phyloP scores from a whole-genome alignment of 2,329 filamentous ascomycete genomes.

The Fusarium domesticum region DNA sequence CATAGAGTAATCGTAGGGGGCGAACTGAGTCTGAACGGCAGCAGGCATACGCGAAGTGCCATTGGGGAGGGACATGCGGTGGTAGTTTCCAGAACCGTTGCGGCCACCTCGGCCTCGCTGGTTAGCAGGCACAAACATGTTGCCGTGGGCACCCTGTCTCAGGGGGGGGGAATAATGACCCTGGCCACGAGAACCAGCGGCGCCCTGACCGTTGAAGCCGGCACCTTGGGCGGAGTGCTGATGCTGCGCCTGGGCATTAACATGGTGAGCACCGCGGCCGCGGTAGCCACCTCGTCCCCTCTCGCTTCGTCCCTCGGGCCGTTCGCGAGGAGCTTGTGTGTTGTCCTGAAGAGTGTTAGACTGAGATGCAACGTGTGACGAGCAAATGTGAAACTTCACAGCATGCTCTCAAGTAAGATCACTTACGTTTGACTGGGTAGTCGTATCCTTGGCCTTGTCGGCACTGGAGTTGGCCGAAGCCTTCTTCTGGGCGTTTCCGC shows the following conservation, averaged over 20 bases:
- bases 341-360: constrained; percentile 24
- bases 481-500: constrained; percentile 43
- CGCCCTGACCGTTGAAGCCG: constrained; percentile 36
- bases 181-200: constrained; percentile 34
- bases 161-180: constrained; percentile 45
- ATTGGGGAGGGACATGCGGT: constrained; percentile 42
- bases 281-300: constrained; percentile 45
- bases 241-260: constrained; percentile 36
- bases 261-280: constrained; percentile 45
- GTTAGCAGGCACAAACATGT: constrained; percentile 33
- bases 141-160: constrained; percentile 39
- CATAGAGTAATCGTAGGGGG: constrained; percentile 40
- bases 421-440: constrained; percentile 41
- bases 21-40: constrained; percentile 36
- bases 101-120: constrained; percentile 38
- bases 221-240: constrained; percentile 28
- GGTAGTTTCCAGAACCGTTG: constrained; percentile 34
- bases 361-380: constrained; percentile 3
- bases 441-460: constrained; percentile 43
- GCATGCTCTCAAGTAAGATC: background rate
- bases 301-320: constrained; percentile 40
- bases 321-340: constrained; percentile 29
- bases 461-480: constrained; percentile 30
- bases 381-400: background rate
- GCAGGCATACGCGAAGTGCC: constrained; percentile 35